These are phyloP conservation scores for Trichoderma polysporum DNA, from an alignment of 2,329 filamentous ascomycete species.

Conservation along the genomic window DNA sequence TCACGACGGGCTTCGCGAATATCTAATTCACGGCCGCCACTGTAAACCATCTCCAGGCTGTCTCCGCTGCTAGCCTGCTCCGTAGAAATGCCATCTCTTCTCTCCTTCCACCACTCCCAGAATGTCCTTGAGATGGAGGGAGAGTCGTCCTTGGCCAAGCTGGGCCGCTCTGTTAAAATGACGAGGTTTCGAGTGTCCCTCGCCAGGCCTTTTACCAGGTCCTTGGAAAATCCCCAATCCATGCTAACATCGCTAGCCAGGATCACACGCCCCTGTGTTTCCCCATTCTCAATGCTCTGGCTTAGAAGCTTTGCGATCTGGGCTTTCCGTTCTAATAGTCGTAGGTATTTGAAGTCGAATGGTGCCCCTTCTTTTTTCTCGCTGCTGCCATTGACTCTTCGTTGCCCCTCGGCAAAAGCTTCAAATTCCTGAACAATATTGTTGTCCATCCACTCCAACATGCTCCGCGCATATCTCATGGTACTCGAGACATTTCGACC, in stretches of 20 bases:
- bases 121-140: conserved; percentile 70
- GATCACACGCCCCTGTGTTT: conserved; percentile 67
- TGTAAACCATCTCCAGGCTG: conserved; percentile 65
- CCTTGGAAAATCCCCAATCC: conserved; percentile 92
- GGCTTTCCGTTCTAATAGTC: conserved; percentile 76
- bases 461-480: conserved; percentile 86
- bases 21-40: conserved; percentile 61
- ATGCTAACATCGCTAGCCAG: conserved; percentile 86
- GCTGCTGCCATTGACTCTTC: conserved; percentile 46
- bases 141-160: conserved; percentile 38
- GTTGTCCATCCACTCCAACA: conserved; percentile 99
- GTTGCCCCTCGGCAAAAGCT: conserved; percentile 57
- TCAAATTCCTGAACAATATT: conserved; percentile 91
- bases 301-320: conserved; percentile 71
- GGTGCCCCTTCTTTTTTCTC: conserved; percentile 64
- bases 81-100: conserved; percentile 60
- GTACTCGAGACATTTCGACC: conserved; percentile 85
- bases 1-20: conserved; percentile 61
- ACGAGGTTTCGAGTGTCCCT: conserved; percentile 78
- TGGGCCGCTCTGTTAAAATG: conserved; percentile 76
- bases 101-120: conserved; percentile 77
- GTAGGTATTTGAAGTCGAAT: conserved; percentile 86
- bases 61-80: conserved; percentile 57
- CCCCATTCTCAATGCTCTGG: conserved; percentile 43
- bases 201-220: conserved; percentile 72